A percentile compares a stretch with the other conserved stretches of the same genome.
Evolutionary conservation across 345 rosid species (phyloP).

Genomic region (Populus davidiana): DNA sequence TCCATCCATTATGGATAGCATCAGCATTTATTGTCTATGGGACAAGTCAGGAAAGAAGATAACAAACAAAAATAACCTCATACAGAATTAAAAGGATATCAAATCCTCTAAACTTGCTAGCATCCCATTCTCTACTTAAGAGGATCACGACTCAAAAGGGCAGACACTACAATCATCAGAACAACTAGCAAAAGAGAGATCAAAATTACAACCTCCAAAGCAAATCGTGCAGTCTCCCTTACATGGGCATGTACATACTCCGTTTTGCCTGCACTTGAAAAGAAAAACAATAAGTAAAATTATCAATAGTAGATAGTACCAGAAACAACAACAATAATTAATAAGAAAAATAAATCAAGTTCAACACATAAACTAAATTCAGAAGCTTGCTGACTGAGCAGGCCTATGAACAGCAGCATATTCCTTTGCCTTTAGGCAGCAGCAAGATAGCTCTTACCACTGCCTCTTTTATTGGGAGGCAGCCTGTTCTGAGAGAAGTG

Average conservation of each 20-base stretch:
- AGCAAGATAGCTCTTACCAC: no score
- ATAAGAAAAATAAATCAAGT: no score
- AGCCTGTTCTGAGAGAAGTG: no score
- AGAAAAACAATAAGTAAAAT: neutral
- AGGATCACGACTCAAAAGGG: neutral
- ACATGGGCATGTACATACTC: constrained; percentile 71
- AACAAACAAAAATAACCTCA: neutral
- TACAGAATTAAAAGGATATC: neutral
- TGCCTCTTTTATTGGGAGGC: no score
- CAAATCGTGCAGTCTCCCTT: constrained; percentile 66
- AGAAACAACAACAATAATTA: neutral
- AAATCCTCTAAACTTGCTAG: neutral
- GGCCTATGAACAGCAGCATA: no score
- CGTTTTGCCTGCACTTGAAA: constrained; percentile 63
- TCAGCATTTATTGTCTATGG: no score
- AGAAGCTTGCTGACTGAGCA: no score
- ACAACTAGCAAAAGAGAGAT: constrained; percentile 21
- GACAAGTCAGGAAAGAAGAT: neutral
- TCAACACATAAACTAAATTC: no score
- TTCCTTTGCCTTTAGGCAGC: no score
- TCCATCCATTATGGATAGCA: no score
- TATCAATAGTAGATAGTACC: neutral
- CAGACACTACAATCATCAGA: neutral
- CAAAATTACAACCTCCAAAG: constrained; percentile 60
- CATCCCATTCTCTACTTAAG: neutral